A percentile compares a stretch with the other conserved stretches of the same genome.
Conservation (phyloP, 306 rosid species). For the Trichosanthes truncata region DNA sequence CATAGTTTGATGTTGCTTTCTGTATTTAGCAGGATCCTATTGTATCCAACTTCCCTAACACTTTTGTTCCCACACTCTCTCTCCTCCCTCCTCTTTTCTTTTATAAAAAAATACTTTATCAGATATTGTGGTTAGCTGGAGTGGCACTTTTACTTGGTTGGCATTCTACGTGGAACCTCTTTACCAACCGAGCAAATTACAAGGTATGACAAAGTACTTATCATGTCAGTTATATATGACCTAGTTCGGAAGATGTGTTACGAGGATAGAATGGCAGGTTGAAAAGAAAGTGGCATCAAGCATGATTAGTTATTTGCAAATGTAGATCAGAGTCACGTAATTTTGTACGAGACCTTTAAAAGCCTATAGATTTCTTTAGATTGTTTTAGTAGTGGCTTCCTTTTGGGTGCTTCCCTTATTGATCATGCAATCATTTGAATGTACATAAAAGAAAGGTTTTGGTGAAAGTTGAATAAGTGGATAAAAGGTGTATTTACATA, state of each 20-base stretch:
- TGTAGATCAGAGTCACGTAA: background rate
- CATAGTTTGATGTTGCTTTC: slow-evolving; percentile 4
- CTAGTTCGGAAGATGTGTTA: background rate
- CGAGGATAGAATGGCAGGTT: background rate
- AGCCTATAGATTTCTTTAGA: background rate
- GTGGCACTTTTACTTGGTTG: slow-evolving; percentile 83
- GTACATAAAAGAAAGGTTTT: background rate
- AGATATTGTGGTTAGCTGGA: slow-evolving; percentile 80
- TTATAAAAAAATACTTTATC: slow-evolving; percentile 6
- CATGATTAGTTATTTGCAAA: background rate
- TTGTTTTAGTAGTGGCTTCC: background rate
- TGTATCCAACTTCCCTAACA: background rate
- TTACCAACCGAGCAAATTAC: slow-evolving; percentile 55
- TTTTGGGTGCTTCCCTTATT: background rate
- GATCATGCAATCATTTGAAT: background rate
- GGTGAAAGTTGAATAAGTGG: background rate
- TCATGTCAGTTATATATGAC: background rate
- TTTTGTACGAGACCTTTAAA: background rate
- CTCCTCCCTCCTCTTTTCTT: background rate
- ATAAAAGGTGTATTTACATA: background rate
- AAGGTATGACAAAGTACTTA: slow-evolving; percentile 37
- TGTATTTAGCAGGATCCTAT: background rate
- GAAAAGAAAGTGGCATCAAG: background rate
- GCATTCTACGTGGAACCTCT: slow-evolving; percentile 56
- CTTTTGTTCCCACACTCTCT: background rate